Base-by-base conservation (phyloP, 1,139 yeast genomes). In the Pneumocystis oryctolagi region DNA sequence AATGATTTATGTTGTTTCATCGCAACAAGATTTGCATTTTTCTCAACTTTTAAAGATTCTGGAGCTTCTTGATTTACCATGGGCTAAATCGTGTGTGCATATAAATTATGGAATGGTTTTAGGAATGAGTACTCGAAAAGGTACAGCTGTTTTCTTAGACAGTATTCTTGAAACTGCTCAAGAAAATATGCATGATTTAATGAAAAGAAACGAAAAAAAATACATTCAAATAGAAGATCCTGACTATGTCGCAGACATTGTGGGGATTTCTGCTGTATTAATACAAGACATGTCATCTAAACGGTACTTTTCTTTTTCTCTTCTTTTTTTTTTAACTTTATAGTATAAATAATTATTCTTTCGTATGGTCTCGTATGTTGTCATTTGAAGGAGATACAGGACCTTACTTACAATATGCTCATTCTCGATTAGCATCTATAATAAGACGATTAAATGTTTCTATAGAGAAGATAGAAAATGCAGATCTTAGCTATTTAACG, bases 331-430 rank as follows among this genome's bases (percentile, higher is more conserved):
- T 57, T 20, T 20, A 20, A 57, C 12, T 4, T 20, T 20, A 57
- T 39, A 57, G 98, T 77, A 83, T 90, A 76, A 89, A 92, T 79
- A 90, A 92, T 78, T 94, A 94, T 77, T 89, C 85, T 71, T 94
- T 94, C 77, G 88, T 89, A 76, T 92, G 98, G 99, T 90, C 87
- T 71, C 87, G 99, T 79, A 92, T 92, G 97, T 81, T 88, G 62
- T 89, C 97, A 5, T 90, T 94, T 70, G 99, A 92, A 80, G 99
- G 99, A 76, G 99, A 92, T 76, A 92, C 99, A 66, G 99, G 99
- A 73, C 98, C 99, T 66, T 92, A 94, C 78, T 82, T 92, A 75
- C 98, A 92, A 77, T 92, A 92, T 73, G 98, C 99, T 61, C 99
- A 92, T 77, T 89, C 98, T 58, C 88, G 99, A 77, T 83, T 92